Evolutionary conservation across 73 alveolate species (phyloP).

Genomic region (Stentor roeselii): DNA sequence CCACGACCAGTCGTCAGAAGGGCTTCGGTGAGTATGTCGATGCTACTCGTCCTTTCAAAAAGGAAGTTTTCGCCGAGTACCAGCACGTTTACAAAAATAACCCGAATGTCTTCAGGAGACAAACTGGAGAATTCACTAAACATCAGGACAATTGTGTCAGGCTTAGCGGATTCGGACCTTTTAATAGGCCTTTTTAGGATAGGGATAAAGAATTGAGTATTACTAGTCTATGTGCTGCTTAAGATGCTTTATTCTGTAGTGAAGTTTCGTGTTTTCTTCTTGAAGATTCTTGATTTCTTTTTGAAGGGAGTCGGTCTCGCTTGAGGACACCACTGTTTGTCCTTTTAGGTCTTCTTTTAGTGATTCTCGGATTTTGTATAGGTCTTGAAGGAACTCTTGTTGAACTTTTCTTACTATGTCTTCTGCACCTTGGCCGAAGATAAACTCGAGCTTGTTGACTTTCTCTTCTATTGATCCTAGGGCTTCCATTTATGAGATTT

Average conservation of each 20-base stretch:
- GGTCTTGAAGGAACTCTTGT: not conserved
- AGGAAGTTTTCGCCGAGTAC: not conserved
- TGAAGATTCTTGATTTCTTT: not conserved
- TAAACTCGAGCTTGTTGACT: not conserved
- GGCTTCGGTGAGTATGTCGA: constrained; percentile 16
- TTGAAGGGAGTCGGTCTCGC: not conserved
- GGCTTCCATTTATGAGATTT: not conserved
- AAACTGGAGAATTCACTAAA: constrained; percentile 5
- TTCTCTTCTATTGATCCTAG: not conserved
- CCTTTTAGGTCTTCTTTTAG: not conserved
- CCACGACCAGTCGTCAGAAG: not conserved
- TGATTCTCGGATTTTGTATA: not conserved
- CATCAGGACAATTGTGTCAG: not conserved
- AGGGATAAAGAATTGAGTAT: too few relatives aligned
- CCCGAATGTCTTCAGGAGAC: not conserved
- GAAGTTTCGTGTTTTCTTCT: not conserved
- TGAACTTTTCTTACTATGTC: not conserved
- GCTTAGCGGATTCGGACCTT: constrained; percentile 12
- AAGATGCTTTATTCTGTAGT: not conserved
- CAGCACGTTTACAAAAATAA: not conserved
- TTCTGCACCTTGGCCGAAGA: not conserved
- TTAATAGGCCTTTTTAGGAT: not conserved
- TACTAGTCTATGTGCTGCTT: not conserved
- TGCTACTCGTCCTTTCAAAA: not conserved
- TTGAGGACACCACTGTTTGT: not conserved